These are phyloP conservation scores for Alternaria arborescens DNA, from an alignment of 2,329 filamentous ascomycete genomes.

Conservation along the genomic window DNA sequence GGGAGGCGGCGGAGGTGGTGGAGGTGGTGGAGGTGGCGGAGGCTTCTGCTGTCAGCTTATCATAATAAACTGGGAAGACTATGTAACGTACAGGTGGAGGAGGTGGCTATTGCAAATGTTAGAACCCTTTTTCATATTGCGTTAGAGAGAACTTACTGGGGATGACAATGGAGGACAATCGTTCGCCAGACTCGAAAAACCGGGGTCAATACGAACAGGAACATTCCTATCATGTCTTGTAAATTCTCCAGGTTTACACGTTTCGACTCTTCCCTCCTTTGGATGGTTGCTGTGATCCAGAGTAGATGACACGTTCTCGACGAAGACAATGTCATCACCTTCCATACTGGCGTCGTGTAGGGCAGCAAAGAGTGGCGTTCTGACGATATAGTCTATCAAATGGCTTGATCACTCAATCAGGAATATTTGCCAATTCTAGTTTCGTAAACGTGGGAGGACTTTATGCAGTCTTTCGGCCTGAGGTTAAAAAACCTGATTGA, in stretches of 20 bases:
- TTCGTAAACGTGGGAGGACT: not conserved
- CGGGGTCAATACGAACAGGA: fast-evolving
- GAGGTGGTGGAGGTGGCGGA: not conserved
- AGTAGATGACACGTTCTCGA: constrained; percentile 19
- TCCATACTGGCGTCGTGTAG: constrained; percentile 3
- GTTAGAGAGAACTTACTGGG: not conserved
- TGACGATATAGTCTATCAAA: not conserved
- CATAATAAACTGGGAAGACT: not conserved
- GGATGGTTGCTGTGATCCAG: fast-evolving
- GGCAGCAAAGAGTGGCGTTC: not conserved
- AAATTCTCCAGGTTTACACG: not conserved
- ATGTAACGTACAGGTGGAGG: constrained; percentile 3
- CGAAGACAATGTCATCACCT: constrained; percentile 22
- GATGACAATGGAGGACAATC: not conserved
- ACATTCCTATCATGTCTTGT: not conserved
- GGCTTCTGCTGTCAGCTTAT: constrained; percentile 1
- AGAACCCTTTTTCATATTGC: not conserved
- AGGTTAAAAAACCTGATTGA: not conserved
- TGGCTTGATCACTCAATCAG: not conserved
- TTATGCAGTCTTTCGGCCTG: not conserved
- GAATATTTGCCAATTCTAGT: not conserved
- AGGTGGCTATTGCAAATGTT: not conserved
- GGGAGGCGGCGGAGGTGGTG: not conserved
- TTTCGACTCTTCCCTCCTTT: not conserved
- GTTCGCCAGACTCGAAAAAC: not conserved